These are phyloP conservation scores for Dothistroma septosporum DNA, from an alignment of 2,329 filamentous ascomycete species.

Conservation along the genomic window DNA sequence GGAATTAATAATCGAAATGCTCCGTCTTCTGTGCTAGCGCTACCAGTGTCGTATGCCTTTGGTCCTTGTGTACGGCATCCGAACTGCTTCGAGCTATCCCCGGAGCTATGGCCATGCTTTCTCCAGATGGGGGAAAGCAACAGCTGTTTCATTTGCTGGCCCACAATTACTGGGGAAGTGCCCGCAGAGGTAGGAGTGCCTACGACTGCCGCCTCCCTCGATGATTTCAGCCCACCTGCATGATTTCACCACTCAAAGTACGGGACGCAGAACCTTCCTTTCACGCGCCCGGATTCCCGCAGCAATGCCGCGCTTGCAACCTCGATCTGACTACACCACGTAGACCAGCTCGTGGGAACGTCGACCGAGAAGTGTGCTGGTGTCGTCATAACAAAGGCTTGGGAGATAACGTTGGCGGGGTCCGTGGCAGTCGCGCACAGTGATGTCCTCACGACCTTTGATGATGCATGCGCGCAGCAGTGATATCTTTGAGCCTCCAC, in stretches of 20 bases:
- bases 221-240: background rate
- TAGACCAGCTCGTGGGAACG: background rate
- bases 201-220: background rate
- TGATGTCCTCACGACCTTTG: background rate
- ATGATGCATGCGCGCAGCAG: constrained; percentile 1
- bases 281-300: background rate
- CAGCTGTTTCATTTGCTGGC: background rate
- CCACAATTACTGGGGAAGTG: background rate
- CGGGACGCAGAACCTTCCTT: constrained; percentile 1
- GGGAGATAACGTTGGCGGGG: background rate
- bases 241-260: background rate
- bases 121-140: background rate
- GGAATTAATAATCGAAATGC: background rate
- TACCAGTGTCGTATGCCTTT: background rate
- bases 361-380: background rate
- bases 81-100: constrained; percentile 15
- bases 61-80: background rate
- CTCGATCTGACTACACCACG: background rate
- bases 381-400: background rate
- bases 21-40: background rate
- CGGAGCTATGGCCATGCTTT: constrained; percentile 8
- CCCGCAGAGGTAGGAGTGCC: background rate
- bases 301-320: background rate
- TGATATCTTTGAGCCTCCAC: background rate
- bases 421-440: background rate